phyloP scores from a whole-genome alignment of 2,329 filamentous ascomycete species.

The Colletotrichum coccodes region DNA sequence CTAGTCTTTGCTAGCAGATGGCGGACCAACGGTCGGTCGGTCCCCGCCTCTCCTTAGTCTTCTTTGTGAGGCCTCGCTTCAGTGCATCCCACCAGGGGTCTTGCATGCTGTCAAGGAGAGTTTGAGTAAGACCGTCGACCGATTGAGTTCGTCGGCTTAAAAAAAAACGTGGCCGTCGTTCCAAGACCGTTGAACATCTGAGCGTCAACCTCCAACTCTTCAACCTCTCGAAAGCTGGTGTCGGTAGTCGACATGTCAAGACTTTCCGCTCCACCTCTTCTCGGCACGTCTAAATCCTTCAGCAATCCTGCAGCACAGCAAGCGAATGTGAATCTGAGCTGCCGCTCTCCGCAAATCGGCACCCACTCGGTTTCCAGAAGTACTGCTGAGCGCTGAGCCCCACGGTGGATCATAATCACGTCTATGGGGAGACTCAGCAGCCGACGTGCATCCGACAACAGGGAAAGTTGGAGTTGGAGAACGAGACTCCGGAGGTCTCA shows the following conservation, averaged over 20 bases:
- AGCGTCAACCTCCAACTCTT: background rate
- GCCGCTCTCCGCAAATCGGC: background rate
- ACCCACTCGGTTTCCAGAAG: constrained; percentile 9
- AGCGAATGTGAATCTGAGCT: background rate
- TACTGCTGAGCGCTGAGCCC: background rate
- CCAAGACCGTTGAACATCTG: background rate
- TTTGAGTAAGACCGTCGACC: background rate
- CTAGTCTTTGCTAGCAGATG: background rate
- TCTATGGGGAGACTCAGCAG: background rate
- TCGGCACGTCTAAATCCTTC: constrained; percentile 1
- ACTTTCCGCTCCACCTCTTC: background rate
- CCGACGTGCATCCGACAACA: constrained; percentile 18
- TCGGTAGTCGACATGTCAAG: background rate
- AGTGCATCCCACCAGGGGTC: background rate
- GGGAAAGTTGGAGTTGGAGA: constrained; percentile 10
- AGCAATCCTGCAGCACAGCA: background rate
- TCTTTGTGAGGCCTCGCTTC: background rate
- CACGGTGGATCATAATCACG: constrained; percentile 28
- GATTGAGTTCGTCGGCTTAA: background rate
- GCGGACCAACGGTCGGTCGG: constrained; percentile 1
- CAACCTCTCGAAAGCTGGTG: background rate
- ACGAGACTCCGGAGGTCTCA: constrained; percentile 9
- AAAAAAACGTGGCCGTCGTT: background rate
- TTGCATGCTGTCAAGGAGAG: background rate
- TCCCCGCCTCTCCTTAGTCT: constrained; percentile 2